Evolutionary conservation across 805 yeast genomes (phyloP).

Genomic region (Myxozyma mucilagina): DNA sequence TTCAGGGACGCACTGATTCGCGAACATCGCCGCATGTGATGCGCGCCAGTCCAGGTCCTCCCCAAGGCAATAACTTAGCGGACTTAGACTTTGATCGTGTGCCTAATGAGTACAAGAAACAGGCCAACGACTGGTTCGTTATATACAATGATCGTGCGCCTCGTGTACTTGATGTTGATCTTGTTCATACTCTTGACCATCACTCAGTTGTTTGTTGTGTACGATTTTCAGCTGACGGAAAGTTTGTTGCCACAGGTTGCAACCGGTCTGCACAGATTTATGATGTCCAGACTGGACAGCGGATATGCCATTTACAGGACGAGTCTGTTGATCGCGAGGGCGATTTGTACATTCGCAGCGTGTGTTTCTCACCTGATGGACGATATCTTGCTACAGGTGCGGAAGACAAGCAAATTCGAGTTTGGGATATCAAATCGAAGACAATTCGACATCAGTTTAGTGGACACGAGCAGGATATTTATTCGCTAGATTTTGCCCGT

Average conservation of each 20-base stretch:
- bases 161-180: slow-evolving; percentile 74
- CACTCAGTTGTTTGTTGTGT: slow-evolving; percentile 96
- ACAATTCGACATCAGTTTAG: slow-evolving; percentile 75
- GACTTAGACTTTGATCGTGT: slow-evolving; percentile 80
- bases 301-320: slow-evolving; percentile 82
- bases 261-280: slow-evolving; percentile 93
- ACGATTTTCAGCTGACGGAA: slow-evolving; percentile 86
- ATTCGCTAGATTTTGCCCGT: slow-evolving; percentile 91
- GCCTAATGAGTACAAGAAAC: slow-evolving; percentile 74
- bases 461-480: slow-evolving; percentile 98
- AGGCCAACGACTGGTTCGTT: slow-evolving; percentile 80
- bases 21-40: slow-evolving; percentile 26
- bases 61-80: slow-evolving; percentile 41
- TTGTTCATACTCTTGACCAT: slow-evolving; percentile 88
- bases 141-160: slow-evolving; percentile 87
- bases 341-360: slow-evolving; percentile 90
- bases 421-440: slow-evolving; percentile 90
- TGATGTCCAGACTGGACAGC: slow-evolving; percentile 86
- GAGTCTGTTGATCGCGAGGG: slow-evolving; percentile 70
- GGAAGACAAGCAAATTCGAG: slow-evolving; percentile 73
- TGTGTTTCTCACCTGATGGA: slow-evolving; percentile 94
- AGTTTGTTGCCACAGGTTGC: slow-evolving; percentile 93
- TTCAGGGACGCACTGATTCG: slow-evolving; percentile 20
- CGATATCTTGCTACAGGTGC: slow-evolving; percentile 92
- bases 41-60: slow-evolving; percentile 30